phyloP scores from a whole-genome alignment of 805 yeast species.

The Barnettozyma californica region DNA sequence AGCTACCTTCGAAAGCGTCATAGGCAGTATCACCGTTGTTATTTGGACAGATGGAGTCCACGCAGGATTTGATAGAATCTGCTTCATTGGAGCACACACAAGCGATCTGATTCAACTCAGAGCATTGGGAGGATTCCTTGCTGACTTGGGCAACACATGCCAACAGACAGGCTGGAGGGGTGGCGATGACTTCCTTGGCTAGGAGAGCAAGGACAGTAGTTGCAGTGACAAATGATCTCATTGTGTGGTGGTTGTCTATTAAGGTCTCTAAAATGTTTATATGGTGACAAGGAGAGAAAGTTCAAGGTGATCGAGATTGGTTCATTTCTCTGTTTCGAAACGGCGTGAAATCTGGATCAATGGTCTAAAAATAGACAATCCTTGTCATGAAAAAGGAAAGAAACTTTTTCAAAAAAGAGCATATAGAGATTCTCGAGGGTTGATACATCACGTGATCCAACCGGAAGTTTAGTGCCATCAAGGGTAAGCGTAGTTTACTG shows the following conservation, averaged over 20 bases:
- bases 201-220: conserved; percentile 17
- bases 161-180: conserved; percentile 89
- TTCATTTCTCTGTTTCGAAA: background rate
- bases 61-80: conserved; percentile 52
- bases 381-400: background rate
- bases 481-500: too few species aligned
- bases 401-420: too few species aligned
- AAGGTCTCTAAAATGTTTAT: background rate
- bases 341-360: background rate
- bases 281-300: background rate
- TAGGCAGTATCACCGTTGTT: conserved; percentile 55
- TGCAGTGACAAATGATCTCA: conserved; percentile 12
- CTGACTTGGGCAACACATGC: conserved; percentile 80
- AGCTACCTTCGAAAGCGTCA: conserved; percentile 48
- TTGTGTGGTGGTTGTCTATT: background rate
- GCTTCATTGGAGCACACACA: conserved; percentile 65
- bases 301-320: background rate
- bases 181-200: conserved; percentile 34
- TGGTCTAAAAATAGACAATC: background rate
- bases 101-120: conserved; percentile 53
- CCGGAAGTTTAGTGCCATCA: background rate
- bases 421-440: background rate
- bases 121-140: conserved; percentile 47
- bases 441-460: background rate
- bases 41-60: conserved; percentile 63